Conservation (phyloP, 805 yeast genomes). For the Wickerhamiella lipophila region DNA sequence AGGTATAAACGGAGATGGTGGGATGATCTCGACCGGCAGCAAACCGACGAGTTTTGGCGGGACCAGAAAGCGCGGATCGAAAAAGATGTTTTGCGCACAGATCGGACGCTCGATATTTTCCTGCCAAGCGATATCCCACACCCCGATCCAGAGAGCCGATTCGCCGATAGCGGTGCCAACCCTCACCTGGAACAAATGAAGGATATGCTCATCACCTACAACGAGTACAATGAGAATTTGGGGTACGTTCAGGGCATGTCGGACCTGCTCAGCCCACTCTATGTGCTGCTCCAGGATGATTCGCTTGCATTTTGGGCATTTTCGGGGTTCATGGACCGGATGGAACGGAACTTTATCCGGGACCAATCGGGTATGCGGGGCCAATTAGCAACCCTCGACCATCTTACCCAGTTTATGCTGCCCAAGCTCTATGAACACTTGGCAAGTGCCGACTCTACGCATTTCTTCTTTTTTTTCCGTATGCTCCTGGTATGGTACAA, state of each 20-base stretch:
- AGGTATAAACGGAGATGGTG: conserved; percentile 55
- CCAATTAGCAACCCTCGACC: conserved; percentile 74
- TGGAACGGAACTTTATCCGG: conserved; percentile 87
- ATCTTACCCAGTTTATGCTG: conserved; percentile 76
- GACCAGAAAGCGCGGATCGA: conserved; percentile 86
- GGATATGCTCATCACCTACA: conserved; percentile 73
- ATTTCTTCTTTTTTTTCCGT: conserved; percentile 84
- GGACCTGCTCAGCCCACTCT: conserved; percentile 78
- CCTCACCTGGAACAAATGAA: conserved; percentile 61
- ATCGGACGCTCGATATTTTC: conserved; percentile 60
- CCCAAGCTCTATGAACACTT: conserved; percentile 75
- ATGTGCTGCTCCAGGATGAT: conserved; percentile 52
- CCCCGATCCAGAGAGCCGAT: conserved; percentile 35
- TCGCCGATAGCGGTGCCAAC: conserved; percentile 58
- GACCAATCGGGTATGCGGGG: conserved; percentile 89
- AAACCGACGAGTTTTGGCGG: conserved; percentile 59
- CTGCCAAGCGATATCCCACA: conserved; percentile 34
- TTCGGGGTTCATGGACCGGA: conserved; percentile 73
- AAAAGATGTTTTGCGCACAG: conserved; percentile 87
- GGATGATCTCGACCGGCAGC: conserved; percentile 45
- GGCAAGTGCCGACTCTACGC: conserved; percentile 76
- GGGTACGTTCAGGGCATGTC: conserved; percentile 99
- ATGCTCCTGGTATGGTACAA: conserved; percentile 94
- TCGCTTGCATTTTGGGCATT: conserved; percentile 80
- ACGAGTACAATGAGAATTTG: conserved; percentile 65